phyloP scores from a whole-genome alignment of 768 basidiomycete genomes.

The Pleurotus salmoneostramineus region DNA sequence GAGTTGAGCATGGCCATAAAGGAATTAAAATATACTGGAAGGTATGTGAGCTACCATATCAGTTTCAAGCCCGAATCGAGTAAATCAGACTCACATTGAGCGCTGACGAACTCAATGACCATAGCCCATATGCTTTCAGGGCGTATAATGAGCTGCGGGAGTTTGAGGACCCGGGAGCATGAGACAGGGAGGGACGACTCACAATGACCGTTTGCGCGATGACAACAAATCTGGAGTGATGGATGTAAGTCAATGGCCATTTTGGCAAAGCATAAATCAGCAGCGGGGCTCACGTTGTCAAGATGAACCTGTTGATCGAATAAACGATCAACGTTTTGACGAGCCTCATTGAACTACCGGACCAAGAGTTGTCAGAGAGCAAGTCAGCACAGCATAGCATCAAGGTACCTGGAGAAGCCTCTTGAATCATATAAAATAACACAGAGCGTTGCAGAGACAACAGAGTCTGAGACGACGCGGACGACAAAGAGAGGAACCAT shows the following conservation, averaged over 20 bases:
- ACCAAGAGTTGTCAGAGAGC: not conserved
- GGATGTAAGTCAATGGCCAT: not conserved
- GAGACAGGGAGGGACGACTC: not conserved
- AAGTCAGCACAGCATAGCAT: no score
- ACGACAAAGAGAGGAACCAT: slow-evolving; percentile 1
- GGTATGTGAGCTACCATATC: not conserved
- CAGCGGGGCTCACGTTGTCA: not conserved
- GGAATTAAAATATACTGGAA: not conserved
- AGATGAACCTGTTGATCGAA: slow-evolving; percentile 3
- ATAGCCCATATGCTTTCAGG: slow-evolving; percentile 5
- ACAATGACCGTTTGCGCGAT: slow-evolving; percentile 1
- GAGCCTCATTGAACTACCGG: not conserved
- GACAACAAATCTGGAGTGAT: not conserved
- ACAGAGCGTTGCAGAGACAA: not conserved
- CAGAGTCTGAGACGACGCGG: not conserved
- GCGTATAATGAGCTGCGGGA: not conserved
- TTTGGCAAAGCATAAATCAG: not conserved
- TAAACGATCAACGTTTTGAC: slow-evolving; percentile 1
- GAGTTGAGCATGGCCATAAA: slow-evolving; percentile 5
- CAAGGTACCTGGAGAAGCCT: not conserved
- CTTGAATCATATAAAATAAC: slow-evolving; percentile 5
- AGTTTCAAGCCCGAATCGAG: not conserved
- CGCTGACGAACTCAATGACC: slow-evolving; percentile 7
- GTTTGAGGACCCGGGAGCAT: not conserved
- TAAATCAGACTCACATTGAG: not conserved